Evolutionary conservation across 805 yeast species (phyloP), one percentile per base, ranked within the genome.

Genomic region (Saturnispora zaruensis): DNA sequence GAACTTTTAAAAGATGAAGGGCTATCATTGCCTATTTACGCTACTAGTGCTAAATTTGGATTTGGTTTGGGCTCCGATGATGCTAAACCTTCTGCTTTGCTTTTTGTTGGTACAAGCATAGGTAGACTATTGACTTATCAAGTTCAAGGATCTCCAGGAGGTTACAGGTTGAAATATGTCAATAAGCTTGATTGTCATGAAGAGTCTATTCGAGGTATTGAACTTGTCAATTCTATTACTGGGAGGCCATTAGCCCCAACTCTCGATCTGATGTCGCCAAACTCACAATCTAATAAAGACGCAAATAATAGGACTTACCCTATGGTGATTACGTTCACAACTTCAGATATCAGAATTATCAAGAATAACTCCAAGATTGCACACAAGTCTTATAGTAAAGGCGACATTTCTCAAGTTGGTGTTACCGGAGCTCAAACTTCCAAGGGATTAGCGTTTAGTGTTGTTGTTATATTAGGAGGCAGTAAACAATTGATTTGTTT

Each of bases 51-150:
- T 45, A 89, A 87, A 55, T 87, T 90, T 63, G 76, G 90, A 0
- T 82, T 86, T 23, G 77, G 85, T 73, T 78, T 78, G 33, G 23
- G 44, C 3, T 76, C 75, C 0, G 84, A 74, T 57, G 42, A 47
- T n/a, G 1, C 23, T 14, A 34, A 14, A n/a, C 50, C 50, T 26
- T 81, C 93, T 0, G 81, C 88, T n/a, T 58, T 86, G 24, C 65
- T 90, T 66, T 66, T 78, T 23, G 84, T 82, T 11, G 98, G 98
- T 23, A 84, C 96, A 0, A 77, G 79, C 50, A 67, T 68, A 14
- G 97, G 97, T 16, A 84, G 86, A 50, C 60, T 88, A 11, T 53
- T 82, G 25, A 73, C 80, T 0, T 87, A 76, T 65, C 80, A 81
- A 58, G 65, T 90, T 2, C 61, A 81, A 4, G 95, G 95, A 1